Evolutionary conservation across 2,329 filamentous ascomycete genomes (phyloP), one percentile per base, ranked within the genome.

Genomic region (Alternaria arborescens): DNA sequence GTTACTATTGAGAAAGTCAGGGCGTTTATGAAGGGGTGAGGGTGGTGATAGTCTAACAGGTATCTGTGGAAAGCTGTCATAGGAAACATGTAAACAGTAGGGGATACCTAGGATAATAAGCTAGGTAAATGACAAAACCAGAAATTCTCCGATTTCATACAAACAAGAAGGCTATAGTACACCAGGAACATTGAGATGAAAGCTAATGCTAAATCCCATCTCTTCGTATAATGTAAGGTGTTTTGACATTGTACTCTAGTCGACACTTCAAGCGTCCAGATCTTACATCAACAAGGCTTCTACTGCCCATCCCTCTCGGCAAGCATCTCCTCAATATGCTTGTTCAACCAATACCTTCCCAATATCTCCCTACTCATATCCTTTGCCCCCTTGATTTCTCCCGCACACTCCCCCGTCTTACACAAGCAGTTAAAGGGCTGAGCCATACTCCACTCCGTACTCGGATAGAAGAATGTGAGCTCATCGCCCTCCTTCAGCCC

Each of bases 371-470:
- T 66, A 5, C 79, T 70, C 85, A 91, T 89, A 70, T 87, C 83
- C 69, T 81, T 84, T 12, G 90, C 90, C 16, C 90, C 90, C 43
- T 79, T 77, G 64, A 92, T 90, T 64, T 77, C 82, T 16, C 89
- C 88, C 53, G 84, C 83, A 78, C 90, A 92, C 20, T 80, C 79
- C 0, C 80, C 67, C 18, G 82, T 82, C 62, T 83, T 82, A 74
- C 90, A 92, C 60, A 85, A 80, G 74, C 90, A 92, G 61, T 85
- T 79, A 73, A 92, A 92, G 4, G 88, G 84, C 80, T 92, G 89
- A 32, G 87, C 87, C 89, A 92, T 91, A 71, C 82, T 71, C 89
- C 89, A 92, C 78, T 92, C 90, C 1, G 89, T 91, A 55, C 88
- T 91, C 4, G 90, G 89, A 70, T 92, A 92, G 79, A 92, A 92